Evolutionary conservation across 352 stramenopile species (phyloP), one percentile per base, ranked within the genome.

Genomic region (Globisporangium solare): DNA sequence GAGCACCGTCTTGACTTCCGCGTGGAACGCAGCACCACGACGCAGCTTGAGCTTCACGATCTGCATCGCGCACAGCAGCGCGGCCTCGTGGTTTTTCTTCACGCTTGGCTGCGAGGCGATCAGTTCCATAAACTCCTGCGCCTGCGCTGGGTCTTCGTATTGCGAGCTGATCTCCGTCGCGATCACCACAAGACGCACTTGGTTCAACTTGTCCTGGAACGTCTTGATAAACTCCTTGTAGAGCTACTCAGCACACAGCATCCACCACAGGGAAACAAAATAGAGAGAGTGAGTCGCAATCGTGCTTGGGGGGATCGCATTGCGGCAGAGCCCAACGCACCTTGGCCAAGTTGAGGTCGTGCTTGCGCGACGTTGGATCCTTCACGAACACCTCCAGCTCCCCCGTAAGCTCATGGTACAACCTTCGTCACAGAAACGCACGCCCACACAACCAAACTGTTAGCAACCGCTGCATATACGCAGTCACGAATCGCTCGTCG

Each of bases 361-460:
- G 66, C 62, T 88, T 88, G 56, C 71, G 74, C 37, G 68, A 86
- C 57, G 73, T 56, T 20, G 82, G 76, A 57, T 96, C 80, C 47
- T 82, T 86, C 22, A 99, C 83, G 64, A 99, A 98, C 27, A 85
- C 73, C 54, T 98, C 76, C 17, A 98, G 59, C 37, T 87, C 79
- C 54, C 95, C 73, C 4, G 97, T 99, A 21, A 99, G 88, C 71
- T 99, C 95, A 91, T 99, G 96, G 85, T 97, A 99, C 32, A 99
- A 70, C 73, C 97, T 99, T 57, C n/a, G 15, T n/a, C 48, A 18
- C 1, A 60, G 35, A 6, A 3, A 15, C 7, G 40, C 13, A 49
- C 6, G 45, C 32, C 13, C 53, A 52, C 8, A 31, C 21, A 43
- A 21, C 58, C 60, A 31, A 27, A 6, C 42, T 2, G 12, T n/a